Conservation (phyloP, 2,329 filamentous ascomycete species). For the Kalmusia sp. region DNA sequence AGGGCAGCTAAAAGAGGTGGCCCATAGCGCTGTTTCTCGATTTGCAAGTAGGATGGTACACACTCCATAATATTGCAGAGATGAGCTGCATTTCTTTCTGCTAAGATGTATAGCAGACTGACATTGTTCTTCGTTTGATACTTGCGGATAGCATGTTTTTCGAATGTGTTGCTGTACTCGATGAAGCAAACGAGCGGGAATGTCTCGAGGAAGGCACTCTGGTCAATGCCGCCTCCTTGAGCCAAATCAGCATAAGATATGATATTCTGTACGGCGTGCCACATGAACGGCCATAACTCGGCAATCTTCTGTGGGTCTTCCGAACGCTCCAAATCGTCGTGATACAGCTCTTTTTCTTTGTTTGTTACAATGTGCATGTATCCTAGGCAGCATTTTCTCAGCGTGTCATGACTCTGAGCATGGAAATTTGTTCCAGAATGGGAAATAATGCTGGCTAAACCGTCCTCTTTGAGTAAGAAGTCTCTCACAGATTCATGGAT, state of each 20-base stretch:
- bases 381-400: constrained; percentile 53
- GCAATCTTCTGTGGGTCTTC: neutral
- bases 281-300: neutral
- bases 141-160: neutral
- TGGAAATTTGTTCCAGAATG: constrained; percentile 37
- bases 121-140: neutral
- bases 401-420: constrained; percentile 46
- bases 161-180: neutral
- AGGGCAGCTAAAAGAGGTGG: neutral
- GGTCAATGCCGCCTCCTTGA: neutral
- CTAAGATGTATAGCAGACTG: neutral
- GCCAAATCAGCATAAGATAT: neutral
- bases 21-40: neutral
- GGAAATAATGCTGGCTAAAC: constrained; percentile 32
- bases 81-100: neutral
- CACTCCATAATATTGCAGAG: neutral
- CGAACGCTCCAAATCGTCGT: neutral
- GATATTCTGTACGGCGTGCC: neutral
- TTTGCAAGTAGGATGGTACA: neutral
- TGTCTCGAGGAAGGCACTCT: neutral
- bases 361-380: constrained; percentile 48
- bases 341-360: too few relatives aligned
- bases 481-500: constrained; percentile 37
- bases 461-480: constrained; percentile 47
- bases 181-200: neutral